Percentiles rank a stretch among this genome's conserved stretches.
phyloP scores from a whole-genome alignment of 73 alveolate species.

The Uronychia binucleata region DNA sequence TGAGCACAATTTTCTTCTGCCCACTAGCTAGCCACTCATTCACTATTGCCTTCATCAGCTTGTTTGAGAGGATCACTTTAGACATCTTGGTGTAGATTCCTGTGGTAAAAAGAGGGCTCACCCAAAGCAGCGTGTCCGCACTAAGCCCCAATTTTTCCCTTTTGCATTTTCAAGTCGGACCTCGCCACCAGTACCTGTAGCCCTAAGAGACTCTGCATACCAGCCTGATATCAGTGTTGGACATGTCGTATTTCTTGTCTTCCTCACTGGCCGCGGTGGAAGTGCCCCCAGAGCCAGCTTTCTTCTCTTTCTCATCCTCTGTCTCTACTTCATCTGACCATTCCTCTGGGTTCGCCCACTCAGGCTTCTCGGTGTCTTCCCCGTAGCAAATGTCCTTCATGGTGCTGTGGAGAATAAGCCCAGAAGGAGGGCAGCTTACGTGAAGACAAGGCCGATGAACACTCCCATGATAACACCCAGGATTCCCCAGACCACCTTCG shows the following conservation, averaged over 20 bases:
- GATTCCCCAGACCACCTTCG: not conserved
- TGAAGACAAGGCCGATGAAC: not conserved
- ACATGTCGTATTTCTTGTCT: not conserved
- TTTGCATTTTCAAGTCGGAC: constrained; percentile 94
- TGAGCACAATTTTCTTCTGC: constrained; percentile 86
- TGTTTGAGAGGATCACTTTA: constrained; percentile 70
- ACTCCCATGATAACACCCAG: not conserved
- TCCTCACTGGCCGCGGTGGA: not conserved
- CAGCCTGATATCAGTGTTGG: not conserved
- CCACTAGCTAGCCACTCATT: constrained; percentile 36
- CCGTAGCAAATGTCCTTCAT: not conserved
- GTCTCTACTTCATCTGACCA: not conserved
- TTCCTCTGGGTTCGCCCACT: not conserved
- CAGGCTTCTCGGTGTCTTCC: not conserved
- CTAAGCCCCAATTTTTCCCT: constrained; percentile 98
- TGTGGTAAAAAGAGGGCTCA: constrained; percentile 53
- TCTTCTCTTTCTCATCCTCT: not conserved
- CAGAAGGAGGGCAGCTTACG: not conserved
- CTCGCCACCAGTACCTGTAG: constrained; percentile 88
- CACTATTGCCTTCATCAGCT: constrained; percentile 48
- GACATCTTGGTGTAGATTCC: constrained; percentile 39
- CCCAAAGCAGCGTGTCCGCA: constrained; percentile 95
- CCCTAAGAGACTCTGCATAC: not conserved
- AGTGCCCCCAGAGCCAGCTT: not conserved
- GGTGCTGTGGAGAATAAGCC: no score